Evolutionary conservation across 805 yeast species (phyloP).

Genomic region (Komagataella pastoris): DNA sequence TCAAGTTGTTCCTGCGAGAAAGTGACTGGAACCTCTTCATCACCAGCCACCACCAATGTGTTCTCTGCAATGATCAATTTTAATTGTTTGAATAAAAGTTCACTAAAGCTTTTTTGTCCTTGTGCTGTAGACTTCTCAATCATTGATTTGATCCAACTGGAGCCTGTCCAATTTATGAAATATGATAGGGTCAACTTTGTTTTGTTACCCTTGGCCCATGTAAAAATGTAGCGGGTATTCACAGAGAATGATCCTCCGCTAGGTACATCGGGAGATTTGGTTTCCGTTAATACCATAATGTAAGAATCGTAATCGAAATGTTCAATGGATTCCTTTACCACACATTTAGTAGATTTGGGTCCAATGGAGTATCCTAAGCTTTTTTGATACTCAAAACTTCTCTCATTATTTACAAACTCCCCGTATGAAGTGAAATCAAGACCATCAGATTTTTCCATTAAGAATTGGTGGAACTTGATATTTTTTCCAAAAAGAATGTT

Average conservation of each 20-base stretch:
- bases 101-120: constrained; percentile 57
- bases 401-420: constrained; percentile 22
- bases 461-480: constrained; percentile 21
- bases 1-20: neutral
- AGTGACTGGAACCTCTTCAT: neutral
- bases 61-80: neutral
- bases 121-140: constrained; percentile 74
- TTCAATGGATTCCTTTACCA: constrained; percentile 44
- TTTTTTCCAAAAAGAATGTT: constrained; percentile 58
- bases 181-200: constrained; percentile 56
- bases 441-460: constrained; percentile 31
- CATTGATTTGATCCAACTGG: constrained; percentile 84
- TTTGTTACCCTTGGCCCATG: constrained; percentile 59
- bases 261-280: constrained; percentile 89
- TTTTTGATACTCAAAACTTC: constrained; percentile 57
- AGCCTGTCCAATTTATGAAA: constrained; percentile 78
- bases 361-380: constrained; percentile 77
- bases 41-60: neutral
- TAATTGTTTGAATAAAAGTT: neutral
- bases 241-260: constrained; percentile 76
- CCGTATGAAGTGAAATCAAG: constrained; percentile 27
- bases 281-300: constrained; percentile 47
- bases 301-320: constrained; percentile 37
- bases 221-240: constrained; percentile 53
- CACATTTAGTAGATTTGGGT: constrained; percentile 76